Percentiles rank a stretch among this genome's conserved stretches.
Conservation (phyloP, 768 basidiomycete genomes). For the Russula earlei region DNA sequence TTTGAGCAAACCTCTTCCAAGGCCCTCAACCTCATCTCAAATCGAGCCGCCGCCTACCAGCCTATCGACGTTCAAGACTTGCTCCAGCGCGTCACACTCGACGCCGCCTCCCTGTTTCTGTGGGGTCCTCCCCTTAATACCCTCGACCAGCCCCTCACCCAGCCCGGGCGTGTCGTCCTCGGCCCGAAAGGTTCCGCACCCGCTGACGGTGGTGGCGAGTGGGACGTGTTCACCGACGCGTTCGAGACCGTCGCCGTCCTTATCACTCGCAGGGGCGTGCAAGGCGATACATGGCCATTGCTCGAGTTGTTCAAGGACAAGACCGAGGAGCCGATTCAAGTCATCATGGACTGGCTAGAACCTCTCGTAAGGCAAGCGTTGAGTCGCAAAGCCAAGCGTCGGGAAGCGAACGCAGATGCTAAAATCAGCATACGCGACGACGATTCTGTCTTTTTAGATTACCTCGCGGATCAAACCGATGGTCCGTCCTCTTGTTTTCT, state of each 20-base stretch:
- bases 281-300: conserved; percentile 18
- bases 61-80: conserved; percentile 29
- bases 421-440: conserved; percentile 10
- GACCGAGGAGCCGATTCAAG: conserved; percentile 14
- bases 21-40: conserved; percentile 17
- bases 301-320: conserved; percentile 20
- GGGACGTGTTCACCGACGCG: conserved; percentile 16
- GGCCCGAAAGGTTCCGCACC: conserved; percentile 18
- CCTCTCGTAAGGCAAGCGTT: conserved; percentile 13
- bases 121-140: conserved; percentile 37
- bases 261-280: conserved; percentile 13
- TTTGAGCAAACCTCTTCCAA: conserved; percentile 27
- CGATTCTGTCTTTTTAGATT: conserved; percentile 18
- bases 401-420: background rate
- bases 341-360: conserved; percentile 13
- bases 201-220: conserved; percentile 11
- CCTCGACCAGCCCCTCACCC: conserved; percentile 30
- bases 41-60: background rate
- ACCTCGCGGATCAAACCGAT: conserved; percentile 14
- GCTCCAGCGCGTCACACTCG: conserved; percentile 40
- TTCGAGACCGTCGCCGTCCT: conserved; percentile 14
- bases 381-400: conserved; percentile 10
- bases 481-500: background rate
- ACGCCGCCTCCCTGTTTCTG: conserved; percentile 45
- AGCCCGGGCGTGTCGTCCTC: conserved; percentile 27